Conservation (phyloP, 768 basidiomycete genomes). For the Tephrocybe sp. region DNA sequence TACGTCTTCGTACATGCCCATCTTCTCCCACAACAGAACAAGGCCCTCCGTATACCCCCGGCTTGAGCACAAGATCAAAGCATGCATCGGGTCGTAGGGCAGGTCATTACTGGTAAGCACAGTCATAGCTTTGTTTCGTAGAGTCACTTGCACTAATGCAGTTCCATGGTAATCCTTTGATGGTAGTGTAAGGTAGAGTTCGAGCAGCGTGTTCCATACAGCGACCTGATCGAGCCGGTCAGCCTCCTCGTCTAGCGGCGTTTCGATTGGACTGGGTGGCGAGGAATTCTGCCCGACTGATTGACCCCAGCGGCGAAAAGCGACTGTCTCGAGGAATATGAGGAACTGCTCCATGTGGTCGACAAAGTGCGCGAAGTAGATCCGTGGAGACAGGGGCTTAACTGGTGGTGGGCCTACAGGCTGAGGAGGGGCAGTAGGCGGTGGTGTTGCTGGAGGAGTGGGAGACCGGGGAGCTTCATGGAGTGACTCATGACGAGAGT, state of each 20-base stretch:
- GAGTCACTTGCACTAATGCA: slow-evolving; percentile 30
- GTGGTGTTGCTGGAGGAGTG: slow-evolving; percentile 32
- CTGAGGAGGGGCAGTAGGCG: slow-evolving; percentile 24
- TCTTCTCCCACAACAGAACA: slow-evolving; percentile 87
- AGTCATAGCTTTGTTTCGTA: slow-evolving; percentile 69
- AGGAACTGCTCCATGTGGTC: slow-evolving; percentile 85
- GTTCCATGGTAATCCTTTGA: slow-evolving; percentile 21
- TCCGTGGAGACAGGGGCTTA: slow-evolving; percentile 73
- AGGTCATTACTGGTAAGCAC: slow-evolving; percentile 60
- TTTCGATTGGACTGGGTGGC: slow-evolving; percentile 10
- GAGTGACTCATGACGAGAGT: slow-evolving; percentile 37
- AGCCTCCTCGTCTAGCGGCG: slow-evolving; percentile 41
- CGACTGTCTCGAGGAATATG: slow-evolving; percentile 86
- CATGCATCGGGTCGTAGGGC: slow-evolving; percentile 89
- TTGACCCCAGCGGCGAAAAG: slow-evolving; percentile 78
- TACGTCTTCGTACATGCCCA: slow-evolving; percentile 97
- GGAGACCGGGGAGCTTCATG: slow-evolving; percentile 30
- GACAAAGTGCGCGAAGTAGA: slow-evolving; percentile 94
- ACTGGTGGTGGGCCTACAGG: slow-evolving; percentile 27
- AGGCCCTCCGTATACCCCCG: slow-evolving; percentile 80
- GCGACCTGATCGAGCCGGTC: slow-evolving; percentile 46
- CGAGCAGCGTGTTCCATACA: slow-evolving; percentile 30
- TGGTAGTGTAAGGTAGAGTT: slow-evolving; percentile 81
- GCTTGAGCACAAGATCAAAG: slow-evolving; percentile 92
- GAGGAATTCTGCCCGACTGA: slow-evolving; percentile 33